Percentiles rank a stretch among this genome's conserved stretches.
These are phyloP conservation scores for Tricholoma furcatifolium DNA, from an alignment of 768 basidiomycete species.

Conservation along the genomic window DNA sequence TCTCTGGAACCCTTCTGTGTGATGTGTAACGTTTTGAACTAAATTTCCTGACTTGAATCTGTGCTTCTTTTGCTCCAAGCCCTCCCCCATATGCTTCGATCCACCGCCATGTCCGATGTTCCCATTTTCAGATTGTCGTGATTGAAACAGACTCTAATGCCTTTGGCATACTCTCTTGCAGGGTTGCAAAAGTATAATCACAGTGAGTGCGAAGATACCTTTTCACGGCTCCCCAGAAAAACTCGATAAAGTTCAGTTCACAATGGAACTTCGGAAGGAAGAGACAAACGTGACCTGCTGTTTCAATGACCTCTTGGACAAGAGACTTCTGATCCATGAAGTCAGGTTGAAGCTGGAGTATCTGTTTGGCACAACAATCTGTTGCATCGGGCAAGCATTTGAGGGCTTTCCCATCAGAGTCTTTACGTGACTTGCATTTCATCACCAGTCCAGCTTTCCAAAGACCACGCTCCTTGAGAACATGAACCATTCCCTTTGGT, in stretches of 20 bases:
- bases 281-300: not conserved
- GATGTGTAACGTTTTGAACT: constrained; percentile 29
- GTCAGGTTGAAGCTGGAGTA: not conserved
- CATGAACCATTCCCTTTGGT: not conserved
- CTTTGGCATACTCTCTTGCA: constrained; percentile 23
- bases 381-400: not conserved
- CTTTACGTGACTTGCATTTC: not conserved
- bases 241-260: not conserved
- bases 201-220: not conserved
- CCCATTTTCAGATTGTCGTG: constrained; percentile 30
- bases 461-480: not conserved
- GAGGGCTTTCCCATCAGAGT: not conserved
- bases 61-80: constrained; percentile 26
- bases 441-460: not conserved
- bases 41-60: constrained; percentile 26
- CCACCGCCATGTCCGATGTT: constrained; percentile 29
- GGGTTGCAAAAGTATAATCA: not conserved
- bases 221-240: not conserved
- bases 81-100: constrained; percentile 34
- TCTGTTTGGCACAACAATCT: not conserved
- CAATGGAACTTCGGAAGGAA: not conserved
- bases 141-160: constrained; percentile 25
- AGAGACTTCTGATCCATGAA: not conserved
- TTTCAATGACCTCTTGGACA: not conserved
- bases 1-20: constrained; percentile 23